Percentiles rank a stretch among this genome's conserved stretches.
phyloP scores from a whole-genome alignment of 768 basidiomycete genomes.

The Strobilomyces echinocephalus region DNA sequence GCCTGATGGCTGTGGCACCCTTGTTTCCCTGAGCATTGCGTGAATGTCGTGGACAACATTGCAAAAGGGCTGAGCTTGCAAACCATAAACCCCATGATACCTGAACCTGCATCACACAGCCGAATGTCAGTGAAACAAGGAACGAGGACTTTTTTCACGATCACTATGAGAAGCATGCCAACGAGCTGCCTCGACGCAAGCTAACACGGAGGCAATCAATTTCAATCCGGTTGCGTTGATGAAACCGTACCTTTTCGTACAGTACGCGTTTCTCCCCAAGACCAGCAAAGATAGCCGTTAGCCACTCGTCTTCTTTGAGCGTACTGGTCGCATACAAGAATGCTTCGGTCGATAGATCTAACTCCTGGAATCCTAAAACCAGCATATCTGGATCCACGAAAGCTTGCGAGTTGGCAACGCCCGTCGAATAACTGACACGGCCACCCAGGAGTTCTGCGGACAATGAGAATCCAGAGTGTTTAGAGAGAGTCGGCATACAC shows the following conservation, averaged over 20 bases:
- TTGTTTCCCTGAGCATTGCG: slow-evolving; percentile 65
- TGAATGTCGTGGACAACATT: neutral
- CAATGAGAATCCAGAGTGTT: neutral
- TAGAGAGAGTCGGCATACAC: neutral
- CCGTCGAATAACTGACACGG: neutral
- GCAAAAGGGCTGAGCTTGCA: neutral
- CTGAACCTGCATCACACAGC: slow-evolving; percentile 56
- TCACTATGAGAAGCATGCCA: slow-evolving; percentile 70
- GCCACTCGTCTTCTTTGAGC: slow-evolving; percentile 67
- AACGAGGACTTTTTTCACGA: slow-evolving; percentile 53
- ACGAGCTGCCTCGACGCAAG: slow-evolving; percentile 75
- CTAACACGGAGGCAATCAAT: slow-evolving; percentile 33
- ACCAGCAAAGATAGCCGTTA: slow-evolving; percentile 55
- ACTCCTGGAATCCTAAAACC: slow-evolving; percentile 76
- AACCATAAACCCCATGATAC: slow-evolving; percentile 78
- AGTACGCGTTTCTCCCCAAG: slow-evolving; percentile 59
- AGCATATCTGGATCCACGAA: slow-evolving; percentile 58
- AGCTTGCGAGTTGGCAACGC: slow-evolving; percentile 15
- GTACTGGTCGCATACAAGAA: slow-evolving; percentile 65
- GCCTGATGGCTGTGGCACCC: slow-evolving; percentile 64
- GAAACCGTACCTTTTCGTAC: slow-evolving; percentile 58
- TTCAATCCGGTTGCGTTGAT: neutral
- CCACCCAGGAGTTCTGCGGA: slow-evolving; percentile 8
- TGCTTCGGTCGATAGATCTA: slow-evolving; percentile 76
- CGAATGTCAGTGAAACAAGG: slow-evolving; percentile 50